A percentile compares a stretch with the other conserved stretches of the same genome.
phyloP scores from a whole-genome alignment of 345 rosid genomes.

The Clarkia xantiana region DNA sequence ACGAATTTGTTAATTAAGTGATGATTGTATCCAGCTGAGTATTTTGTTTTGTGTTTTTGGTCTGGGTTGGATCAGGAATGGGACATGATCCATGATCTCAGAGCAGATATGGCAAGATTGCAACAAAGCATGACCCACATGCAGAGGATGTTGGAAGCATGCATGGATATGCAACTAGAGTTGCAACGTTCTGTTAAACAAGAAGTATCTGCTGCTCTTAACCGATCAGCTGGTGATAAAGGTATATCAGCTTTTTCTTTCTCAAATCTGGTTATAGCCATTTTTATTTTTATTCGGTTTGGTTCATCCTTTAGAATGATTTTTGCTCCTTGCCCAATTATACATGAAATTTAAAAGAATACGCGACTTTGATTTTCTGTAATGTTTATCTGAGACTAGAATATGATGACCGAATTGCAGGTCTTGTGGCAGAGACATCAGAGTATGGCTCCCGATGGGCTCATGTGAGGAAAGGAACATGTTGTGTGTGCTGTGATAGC shows the following conservation, averaged over 20 bases:
- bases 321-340: too few relatives aligned
- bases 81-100: conserved; percentile 86
- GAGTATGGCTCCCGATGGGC: conserved; percentile 93
- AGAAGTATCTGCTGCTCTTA: conserved; percentile 98
- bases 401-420: conserved; percentile 21
- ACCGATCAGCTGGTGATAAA: conserved; percentile 57
- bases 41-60: background rate
- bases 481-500: conserved; percentile 92
- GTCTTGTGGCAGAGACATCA: conserved; percentile 54
- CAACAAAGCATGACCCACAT: conserved; percentile 98
- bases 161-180: conserved; percentile 99
- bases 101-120: conserved; percentile 84
- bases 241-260: conserved; percentile 23
- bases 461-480: conserved; percentile 84
- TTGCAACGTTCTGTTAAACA: conserved; percentile 95
- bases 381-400: background rate
- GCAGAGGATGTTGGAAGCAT: conserved; percentile 97
- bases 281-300: too few relatives aligned
- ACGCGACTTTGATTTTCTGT: background rate
- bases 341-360: too few relatives aligned
- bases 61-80: conserved; percentile 52
- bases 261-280: too few relatives aligned
- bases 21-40: background rate
- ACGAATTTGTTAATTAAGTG: too few relatives aligned
- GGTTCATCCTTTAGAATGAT: too few relatives aligned